A percentile compares a stretch with the other conserved stretches of the same genome.
These are phyloP conservation scores for Dactylellina cionopaga DNA, from an alignment of 2,329 filamentous ascomycete species.

Conservation along the genomic window DNA sequence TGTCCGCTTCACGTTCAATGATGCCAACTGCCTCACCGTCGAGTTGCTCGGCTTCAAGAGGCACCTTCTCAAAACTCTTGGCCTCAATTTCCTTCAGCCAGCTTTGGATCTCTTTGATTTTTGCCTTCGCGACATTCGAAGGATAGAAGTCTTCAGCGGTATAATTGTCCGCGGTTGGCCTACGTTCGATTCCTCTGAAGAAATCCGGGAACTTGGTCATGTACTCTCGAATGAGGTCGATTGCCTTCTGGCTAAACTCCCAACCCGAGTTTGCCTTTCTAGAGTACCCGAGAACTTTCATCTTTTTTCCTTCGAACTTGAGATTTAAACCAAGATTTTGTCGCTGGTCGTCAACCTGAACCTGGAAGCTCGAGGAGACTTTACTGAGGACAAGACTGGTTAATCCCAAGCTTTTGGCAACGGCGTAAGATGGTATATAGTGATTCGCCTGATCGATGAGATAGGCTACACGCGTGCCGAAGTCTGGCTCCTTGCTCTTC, in stretches of 20 bases:
- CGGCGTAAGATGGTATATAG: slow-evolving; percentile 88
- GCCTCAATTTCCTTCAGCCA: slow-evolving; percentile 94
- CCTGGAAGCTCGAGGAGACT: slow-evolving; percentile 92
- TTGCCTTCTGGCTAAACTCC: slow-evolving; percentile 90
- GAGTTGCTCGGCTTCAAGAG: slow-evolving; percentile 93
- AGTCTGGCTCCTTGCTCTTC: slow-evolving; percentile 79
- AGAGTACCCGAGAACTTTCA: slow-evolving; percentile 95
- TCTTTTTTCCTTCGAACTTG: slow-evolving; percentile 94
- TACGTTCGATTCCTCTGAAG: slow-evolving; percentile 84
- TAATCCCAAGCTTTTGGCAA: slow-evolving; percentile 81
- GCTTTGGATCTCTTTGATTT: slow-evolving; percentile 90
- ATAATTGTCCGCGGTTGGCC: slow-evolving; percentile 85
- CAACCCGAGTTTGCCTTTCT: slow-evolving; percentile 85
- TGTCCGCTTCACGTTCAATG: slow-evolving; percentile 80
- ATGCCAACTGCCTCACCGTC: slow-evolving; percentile 87
- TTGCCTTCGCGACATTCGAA: slow-evolving; percentile 74
- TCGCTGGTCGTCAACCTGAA: slow-evolving; percentile 81
- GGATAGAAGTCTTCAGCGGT: slow-evolving; percentile 87
- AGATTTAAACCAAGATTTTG: slow-evolving; percentile 93
- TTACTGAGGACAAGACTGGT: slow-evolving; percentile 92
- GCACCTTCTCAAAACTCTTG: slow-evolving; percentile 93
- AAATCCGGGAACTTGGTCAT: slow-evolving; percentile 96
- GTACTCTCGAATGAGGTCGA: slow-evolving; percentile 83
- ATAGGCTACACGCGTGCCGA: slow-evolving; percentile 77
- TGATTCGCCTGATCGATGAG: slow-evolving; percentile 75